Base-by-base conservation (phyloP, 148 eudicot species). In the Rhododendron henanense region DNA sequence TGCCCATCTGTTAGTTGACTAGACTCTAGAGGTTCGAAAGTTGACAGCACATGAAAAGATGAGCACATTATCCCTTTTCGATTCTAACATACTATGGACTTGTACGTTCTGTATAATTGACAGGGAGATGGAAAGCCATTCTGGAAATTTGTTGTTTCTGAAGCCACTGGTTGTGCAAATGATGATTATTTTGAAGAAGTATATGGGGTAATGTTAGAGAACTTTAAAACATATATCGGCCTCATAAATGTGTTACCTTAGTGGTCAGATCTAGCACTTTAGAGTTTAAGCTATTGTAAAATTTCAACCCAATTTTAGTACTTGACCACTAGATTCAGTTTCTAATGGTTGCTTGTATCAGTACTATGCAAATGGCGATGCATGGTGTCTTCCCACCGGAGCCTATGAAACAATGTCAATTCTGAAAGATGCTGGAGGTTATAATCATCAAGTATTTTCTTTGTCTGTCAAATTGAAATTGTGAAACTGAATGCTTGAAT, bases 81-180 rank as follows among this genome's bases (percentile, higher is more conserved):
- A 5, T 47, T 59, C 16, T 81, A 19, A 18, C 16, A 53, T 16
- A 35, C 15, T 33, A 37, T 59, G 50, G 73, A 55, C 41, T 23
- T 74, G 55, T 39, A 37, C 18, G 45, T 51, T 83, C 15, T 84
- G 23, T 1, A 37, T 67, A 51, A 44, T 59, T 83, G 74, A 79
- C 90, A 97, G 99, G 98, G 98, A 79, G 98, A 97, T 89, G 99
- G 98, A 47, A 95, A 88, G 90, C 98, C 98, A 6, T 97, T 97
- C 86, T 97, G 99, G 99, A 97, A 90, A 88, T 92, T 93, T 73
- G 96, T 95, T 65, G 99, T 97, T 87, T 90, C 96, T 82, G 96
- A 95, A 92, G 99, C 99, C 87, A 97, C 99, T 65, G 95, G 98
- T 35, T 94, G 98, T 90, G 89, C 87, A 19, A 86, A 91, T 88